Evolutionary conservation across 495 filamentous ascomycete species (phyloP), one percentile per base, ranked within the genome.

Genomic region (Penicillium silybi): DNA sequence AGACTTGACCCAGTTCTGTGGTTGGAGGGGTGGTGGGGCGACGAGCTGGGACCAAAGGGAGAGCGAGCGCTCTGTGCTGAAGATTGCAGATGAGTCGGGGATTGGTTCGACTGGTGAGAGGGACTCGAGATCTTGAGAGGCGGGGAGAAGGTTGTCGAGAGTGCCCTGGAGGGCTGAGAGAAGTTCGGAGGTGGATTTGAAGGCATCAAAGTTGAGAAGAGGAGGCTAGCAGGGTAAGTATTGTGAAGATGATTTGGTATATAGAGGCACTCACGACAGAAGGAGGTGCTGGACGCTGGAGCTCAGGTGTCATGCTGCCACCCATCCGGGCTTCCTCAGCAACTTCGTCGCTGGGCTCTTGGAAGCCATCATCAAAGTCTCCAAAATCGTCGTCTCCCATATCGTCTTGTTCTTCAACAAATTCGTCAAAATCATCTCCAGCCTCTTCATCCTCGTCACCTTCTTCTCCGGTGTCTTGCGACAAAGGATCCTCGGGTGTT

Each of bases 21-120:
- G 95, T 65, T 95, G 91, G 23, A 97, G 82, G 3, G 93, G 91
- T 1, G 93, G 93, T 18, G 93, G 92, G 2, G 92, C 92, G 16
- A 95, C 87, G 26, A 99, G 85, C 71, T 99, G 95, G 25, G 90
- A 89, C 93, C 93, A 99, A 34, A 99, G 81, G 4, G 95, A 96
- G 56, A 86, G 81, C 57, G 88, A 92, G 46, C 83, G 79, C 56
- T 81, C 76, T 41, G 80, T 81, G 57, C 64, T 75, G 59, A 78
- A 79, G 52, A 76, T 75, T 50, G 74, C 72, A n/a, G 75, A 59
- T 19, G 62, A 58, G 56, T 75, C 72, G 20, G 62, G 63, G 50
- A 78, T 72, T 20, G 73, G 67, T 52, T 79, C 63, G 38, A 75
- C 56, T 8, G 70, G 67, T n/a, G 75, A 63, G 39, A 75, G 67